phyloP scores from a whole-genome alignment of 2,329 filamentous ascomycete species.

The Arthrobotrys iridis region DNA sequence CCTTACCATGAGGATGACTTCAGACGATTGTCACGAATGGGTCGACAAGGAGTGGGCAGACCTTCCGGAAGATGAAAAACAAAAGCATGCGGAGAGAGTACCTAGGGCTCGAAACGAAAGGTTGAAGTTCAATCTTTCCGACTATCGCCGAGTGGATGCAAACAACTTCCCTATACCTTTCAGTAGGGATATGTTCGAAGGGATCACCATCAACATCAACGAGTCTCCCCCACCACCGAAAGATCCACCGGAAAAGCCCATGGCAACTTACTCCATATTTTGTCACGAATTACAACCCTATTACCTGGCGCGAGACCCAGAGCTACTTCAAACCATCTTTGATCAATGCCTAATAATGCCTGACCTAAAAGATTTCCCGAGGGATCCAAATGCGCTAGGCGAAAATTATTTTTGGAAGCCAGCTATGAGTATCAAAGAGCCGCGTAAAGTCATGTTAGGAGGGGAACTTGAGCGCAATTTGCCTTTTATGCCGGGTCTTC shows the following conservation, averaged over 20 bases:
- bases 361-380: conserved; percentile 25
- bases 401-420: conserved; percentile 51
- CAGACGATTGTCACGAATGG: conserved; percentile 43
- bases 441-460: conserved; percentile 9
- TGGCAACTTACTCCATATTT: conserved; percentile 35
- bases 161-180: conserved; percentile 33
- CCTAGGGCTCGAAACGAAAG: neutral
- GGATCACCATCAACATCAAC: conserved; percentile 37
- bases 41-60: conserved; percentile 37
- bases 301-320: conserved; percentile 35
- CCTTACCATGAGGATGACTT: conserved; percentile 27
- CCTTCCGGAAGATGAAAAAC: conserved; percentile 26
- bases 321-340: conserved; percentile 5
- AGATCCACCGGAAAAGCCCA: neutral
- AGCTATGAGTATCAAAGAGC: conserved; percentile 40
- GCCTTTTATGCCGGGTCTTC: conserved; percentile 27
- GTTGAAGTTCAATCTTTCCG: conserved; percentile 25
- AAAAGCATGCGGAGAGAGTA: neutral
- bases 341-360: conserved; percentile 30
- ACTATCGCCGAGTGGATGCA: conserved; percentile 27
- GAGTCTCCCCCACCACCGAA: neutral
- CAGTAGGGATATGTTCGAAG: conserved; percentile 27
- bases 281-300: conserved; percentile 46
- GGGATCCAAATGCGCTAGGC: neutral
- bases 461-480: conserved; percentile 11